Evolutionary conservation across 2,329 filamentous ascomycete species (phyloP).

Genomic region (Ceratocystis diversiconidia): DNA sequence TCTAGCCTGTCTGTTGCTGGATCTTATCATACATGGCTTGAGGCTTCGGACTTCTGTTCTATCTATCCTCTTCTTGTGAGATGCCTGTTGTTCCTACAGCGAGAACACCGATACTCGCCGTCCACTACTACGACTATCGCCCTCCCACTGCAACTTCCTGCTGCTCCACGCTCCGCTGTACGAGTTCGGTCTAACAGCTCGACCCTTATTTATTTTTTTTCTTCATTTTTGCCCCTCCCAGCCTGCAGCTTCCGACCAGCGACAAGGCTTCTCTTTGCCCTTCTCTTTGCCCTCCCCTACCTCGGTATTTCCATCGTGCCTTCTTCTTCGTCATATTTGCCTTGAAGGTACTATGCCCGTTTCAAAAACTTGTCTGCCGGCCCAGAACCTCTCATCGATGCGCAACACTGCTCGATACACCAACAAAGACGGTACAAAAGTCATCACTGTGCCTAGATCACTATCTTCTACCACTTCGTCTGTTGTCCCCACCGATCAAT

Average conservation of each 20-base stretch:
- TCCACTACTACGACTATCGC: background rate
- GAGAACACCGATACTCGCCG: background rate
- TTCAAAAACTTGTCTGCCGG: slow-evolving; percentile 37
- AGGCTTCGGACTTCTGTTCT: background rate
- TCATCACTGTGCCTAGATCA: slow-evolving; percentile 49
- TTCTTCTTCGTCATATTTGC: slow-evolving; percentile 20
- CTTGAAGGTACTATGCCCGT: slow-evolving; percentile 33
- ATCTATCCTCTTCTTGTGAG: background rate
- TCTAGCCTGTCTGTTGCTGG: background rate
- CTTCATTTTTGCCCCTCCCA: slow-evolving; percentile 7
- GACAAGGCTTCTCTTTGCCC: background rate
- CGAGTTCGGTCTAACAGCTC: slow-evolving; percentile 9
- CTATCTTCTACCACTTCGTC: slow-evolving; percentile 27
- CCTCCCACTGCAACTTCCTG: background rate
- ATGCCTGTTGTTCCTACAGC: background rate
- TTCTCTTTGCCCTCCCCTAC: too few species aligned
- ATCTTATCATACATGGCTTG: too few species aligned
- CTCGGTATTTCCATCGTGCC: background rate
- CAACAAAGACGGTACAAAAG: slow-evolving; percentile 56
- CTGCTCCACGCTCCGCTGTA: slow-evolving; percentile 7
- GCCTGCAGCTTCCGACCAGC: background rate
- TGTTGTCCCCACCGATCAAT: slow-evolving; percentile 34
- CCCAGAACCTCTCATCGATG: slow-evolving; percentile 37
- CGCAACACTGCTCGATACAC: slow-evolving; percentile 46
- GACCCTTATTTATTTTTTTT: slow-evolving; percentile 8